Evolutionary conservation across 306 rosid species (phyloP), one percentile per base, ranked within the genome.

Genomic region (Trifolium repens): DNA sequence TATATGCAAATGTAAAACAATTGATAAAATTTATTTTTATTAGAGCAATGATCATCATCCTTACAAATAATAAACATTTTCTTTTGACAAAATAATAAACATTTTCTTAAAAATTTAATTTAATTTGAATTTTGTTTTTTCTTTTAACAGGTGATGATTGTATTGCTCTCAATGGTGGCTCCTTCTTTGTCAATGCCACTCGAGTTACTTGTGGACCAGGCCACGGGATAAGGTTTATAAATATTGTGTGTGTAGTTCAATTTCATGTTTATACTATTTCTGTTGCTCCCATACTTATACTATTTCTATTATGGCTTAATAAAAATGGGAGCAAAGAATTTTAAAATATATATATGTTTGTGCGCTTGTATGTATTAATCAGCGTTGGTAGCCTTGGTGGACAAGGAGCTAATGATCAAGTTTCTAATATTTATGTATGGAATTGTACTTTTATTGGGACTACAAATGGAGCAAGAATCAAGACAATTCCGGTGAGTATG

Each of bases 361-460:
- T 10, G 12, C 37, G 6, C 37, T 4, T 34, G 39, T 7, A 35
- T 35, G 39, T 7, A 39, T 46, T 26, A 12, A 14, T 24, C 58
- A 84, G 88, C 39, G 43, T 87, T 47, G 90, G 90, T 7, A 87
- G 90, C 75, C 84, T 87, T 7, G 90, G 90, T 24, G 0, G 0
- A 44, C 1, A 46, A 46, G 14, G 52, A 4, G 7, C 4, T 0
- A 19, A 0, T 16, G 64, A 64, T 2, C 40, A 27, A 4, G 86
- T 77, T 13, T 74, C 82, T 53, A 69, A 87, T 14, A 34, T 87
- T 6, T 3, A 84, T 24, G 83, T 87, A 1, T 16, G 34, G 1
- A 63, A 82, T n/a, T 84, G 88, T 72, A 87, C 4, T 32, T 79
- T 82, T 58, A 65, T 0, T 0, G 49, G 55, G 1, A 73, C 86